These are phyloP conservation scores for Zasmidium angulare DNA, from an alignment of 2,329 filamentous ascomycete species.

Conservation along the genomic window DNA sequence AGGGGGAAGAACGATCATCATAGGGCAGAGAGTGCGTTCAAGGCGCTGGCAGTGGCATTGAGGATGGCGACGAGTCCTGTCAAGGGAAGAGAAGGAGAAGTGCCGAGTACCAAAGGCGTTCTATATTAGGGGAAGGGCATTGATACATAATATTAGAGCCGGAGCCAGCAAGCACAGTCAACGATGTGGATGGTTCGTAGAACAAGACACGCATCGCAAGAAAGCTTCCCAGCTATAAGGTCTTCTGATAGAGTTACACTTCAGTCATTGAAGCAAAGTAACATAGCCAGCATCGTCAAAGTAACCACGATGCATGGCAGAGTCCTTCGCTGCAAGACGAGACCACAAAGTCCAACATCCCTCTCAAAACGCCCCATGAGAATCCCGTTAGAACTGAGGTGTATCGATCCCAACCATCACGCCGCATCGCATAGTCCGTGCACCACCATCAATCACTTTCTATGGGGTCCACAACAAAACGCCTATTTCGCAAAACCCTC, in stretches of 20 bases:
- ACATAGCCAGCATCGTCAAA: not conserved
- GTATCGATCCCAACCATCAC: not conserved
- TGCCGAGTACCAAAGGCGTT: slow-evolving; percentile 95
- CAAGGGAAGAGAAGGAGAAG: slow-evolving; percentile 81
- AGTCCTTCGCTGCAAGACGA: not conserved
- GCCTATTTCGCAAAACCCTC: not conserved
- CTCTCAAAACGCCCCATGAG: not conserved
- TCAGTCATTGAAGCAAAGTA: not conserved
- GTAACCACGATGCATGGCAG: not conserved
- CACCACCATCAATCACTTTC: not conserved
- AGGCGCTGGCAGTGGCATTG: slow-evolving; percentile 87
- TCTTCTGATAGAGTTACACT: no score
- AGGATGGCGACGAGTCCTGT: slow-evolving; percentile 73
- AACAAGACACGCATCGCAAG: no score
- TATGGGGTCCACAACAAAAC: not conserved
- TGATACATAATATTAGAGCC: no score
- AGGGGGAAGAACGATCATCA: slow-evolving; percentile 94
- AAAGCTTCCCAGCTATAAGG: no score
- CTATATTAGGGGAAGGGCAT: slow-evolving; percentile 47
- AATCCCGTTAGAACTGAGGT: not conserved
- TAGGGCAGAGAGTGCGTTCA: slow-evolving; percentile 93
- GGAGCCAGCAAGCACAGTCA: no score
- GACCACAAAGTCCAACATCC: not conserved
- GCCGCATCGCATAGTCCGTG: not conserved
- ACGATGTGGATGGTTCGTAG: no score